Percentiles rank a stretch among this genome's conserved stretches.
Conservation (phyloP, 768 basidiomycete species). For the Termitomyces sp. region DNA sequence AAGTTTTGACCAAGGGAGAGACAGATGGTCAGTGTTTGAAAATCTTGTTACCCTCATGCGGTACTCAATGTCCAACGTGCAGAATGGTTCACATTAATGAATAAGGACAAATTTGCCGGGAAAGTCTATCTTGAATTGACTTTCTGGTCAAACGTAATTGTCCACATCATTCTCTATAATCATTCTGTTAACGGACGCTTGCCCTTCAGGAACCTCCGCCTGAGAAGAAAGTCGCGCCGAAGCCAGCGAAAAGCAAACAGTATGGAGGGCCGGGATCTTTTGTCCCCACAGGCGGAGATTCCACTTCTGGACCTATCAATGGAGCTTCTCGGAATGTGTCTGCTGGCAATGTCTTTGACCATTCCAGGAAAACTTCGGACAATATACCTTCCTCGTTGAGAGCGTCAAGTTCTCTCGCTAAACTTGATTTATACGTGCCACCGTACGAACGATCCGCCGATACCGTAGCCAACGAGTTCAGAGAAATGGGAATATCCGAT, state of each 20-base stretch:
- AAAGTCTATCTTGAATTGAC: conserved; percentile 96
- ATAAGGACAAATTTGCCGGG: conserved; percentile 92
- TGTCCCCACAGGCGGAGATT: conserved; percentile 45
- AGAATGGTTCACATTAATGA: conserved; percentile 93
- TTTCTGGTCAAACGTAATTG: conserved; percentile 88
- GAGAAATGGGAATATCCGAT: conserved; percentile 55
- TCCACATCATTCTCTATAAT: background rate
- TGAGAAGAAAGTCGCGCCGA: conserved; percentile 55
- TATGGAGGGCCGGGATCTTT: conserved; percentile 82
- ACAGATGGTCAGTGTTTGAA: conserved; percentile 75
- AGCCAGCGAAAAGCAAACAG: conserved; percentile 47
- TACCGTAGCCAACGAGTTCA: conserved; percentile 57
- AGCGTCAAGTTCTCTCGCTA: conserved; percentile 55
- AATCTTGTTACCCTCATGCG: background rate
- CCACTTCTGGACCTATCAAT: conserved; percentile 18
- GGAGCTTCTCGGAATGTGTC: conserved; percentile 25
- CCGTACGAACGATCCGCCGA: conserved; percentile 66
- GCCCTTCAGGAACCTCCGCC: conserved; percentile 59
- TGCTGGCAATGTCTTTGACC: conserved; percentile 27
- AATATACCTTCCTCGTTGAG: conserved; percentile 57
- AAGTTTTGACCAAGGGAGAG: conserved; percentile 91
- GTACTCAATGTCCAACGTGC: background rate
- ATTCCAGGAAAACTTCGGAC: conserved; percentile 40
- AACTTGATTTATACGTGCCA: conserved; percentile 66
- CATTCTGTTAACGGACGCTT: background rate